phyloP scores from a whole-genome alignment of 106 monocot species.

The Cymbidium sinense region DNA sequence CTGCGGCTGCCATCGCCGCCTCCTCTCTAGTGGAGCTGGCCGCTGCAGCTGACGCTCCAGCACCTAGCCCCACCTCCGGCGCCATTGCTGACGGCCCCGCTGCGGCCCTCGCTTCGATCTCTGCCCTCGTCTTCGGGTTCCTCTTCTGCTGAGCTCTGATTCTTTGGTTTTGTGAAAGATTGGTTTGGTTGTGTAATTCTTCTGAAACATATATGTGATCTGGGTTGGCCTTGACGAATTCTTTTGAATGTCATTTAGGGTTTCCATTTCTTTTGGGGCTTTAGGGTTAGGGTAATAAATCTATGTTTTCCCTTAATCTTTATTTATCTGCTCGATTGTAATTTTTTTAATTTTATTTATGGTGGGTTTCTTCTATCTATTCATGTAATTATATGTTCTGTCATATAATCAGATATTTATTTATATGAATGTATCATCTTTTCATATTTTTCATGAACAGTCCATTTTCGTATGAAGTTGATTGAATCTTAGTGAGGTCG shows the following conservation, averaged over 20 bases:
- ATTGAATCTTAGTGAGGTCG: too few species aligned
- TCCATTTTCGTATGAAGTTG: too few species aligned
- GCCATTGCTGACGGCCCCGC: background rate
- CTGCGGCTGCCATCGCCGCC: background rate
- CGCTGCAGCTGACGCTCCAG: constrained; percentile 9
- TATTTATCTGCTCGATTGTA: background rate
- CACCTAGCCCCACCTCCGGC: constrained; percentile 18
- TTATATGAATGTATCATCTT: background rate
- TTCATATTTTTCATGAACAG: too few species aligned
- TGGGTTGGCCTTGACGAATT: background rate
- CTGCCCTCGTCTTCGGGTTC: constrained; percentile 6
- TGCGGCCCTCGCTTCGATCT: background rate
- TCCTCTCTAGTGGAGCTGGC: constrained; percentile 8
- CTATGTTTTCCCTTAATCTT: background rate
- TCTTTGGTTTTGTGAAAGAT: background rate
- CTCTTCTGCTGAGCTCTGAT: constrained; percentile 5
- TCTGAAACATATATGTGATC: background rate
- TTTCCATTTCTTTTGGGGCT: too few species aligned
- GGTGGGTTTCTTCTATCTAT: background rate
- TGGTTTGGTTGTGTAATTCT: background rate
- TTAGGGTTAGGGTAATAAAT: background rate
- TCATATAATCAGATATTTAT: background rate
- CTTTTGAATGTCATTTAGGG: background rate
- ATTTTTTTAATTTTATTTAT: background rate
- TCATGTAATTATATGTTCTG: background rate